phyloP scores from a whole-genome alignment of 1,284 basidiomycete species.

The Austroboletus niveus region DNA sequence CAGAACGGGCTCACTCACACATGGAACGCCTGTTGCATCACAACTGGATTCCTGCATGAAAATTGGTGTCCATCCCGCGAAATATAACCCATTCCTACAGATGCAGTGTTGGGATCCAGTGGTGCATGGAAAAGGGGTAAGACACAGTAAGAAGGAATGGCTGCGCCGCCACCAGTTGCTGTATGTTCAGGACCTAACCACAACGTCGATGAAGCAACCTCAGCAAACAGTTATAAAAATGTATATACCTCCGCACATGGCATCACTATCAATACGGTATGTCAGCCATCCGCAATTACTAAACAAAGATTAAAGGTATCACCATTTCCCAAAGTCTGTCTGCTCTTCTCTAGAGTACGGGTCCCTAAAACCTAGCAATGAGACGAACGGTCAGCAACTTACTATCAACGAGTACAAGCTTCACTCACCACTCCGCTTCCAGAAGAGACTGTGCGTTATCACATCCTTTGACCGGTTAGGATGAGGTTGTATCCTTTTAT shows the following conservation, averaged over 20 bases:
- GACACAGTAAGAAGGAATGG: constrained; percentile 54
- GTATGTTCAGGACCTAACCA: constrained; percentile 46
- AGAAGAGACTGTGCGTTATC: constrained; percentile 54
- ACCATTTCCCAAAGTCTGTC: constrained; percentile 55
- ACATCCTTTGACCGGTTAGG: constrained; percentile 50
- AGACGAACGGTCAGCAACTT: background rate
- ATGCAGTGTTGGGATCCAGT: constrained; percentile 26
- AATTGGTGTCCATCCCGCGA: constrained; percentile 51
- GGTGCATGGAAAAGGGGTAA: constrained; percentile 54
- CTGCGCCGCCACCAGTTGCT: constrained; percentile 35
- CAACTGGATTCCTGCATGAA: constrained; percentile 52
- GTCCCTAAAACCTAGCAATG: constrained; percentile 38
- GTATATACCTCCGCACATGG: constrained; percentile 42
- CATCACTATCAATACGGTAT: constrained; percentile 39
- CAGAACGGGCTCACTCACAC: constrained; percentile 13
- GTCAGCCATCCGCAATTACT: background rate
- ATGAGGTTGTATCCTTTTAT: constrained; percentile 41
- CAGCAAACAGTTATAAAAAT: background rate
- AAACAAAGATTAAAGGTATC: background rate
- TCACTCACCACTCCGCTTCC: constrained; percentile 50
- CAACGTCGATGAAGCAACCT: background rate
- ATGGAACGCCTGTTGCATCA: constrained; percentile 38
- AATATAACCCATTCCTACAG: constrained; percentile 43
- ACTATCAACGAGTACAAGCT: background rate
- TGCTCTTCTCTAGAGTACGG: constrained; percentile 59